phyloP scores from a whole-genome alignment of 768 basidiomycete species.

The Hygrophorus pudorinus region DNA sequence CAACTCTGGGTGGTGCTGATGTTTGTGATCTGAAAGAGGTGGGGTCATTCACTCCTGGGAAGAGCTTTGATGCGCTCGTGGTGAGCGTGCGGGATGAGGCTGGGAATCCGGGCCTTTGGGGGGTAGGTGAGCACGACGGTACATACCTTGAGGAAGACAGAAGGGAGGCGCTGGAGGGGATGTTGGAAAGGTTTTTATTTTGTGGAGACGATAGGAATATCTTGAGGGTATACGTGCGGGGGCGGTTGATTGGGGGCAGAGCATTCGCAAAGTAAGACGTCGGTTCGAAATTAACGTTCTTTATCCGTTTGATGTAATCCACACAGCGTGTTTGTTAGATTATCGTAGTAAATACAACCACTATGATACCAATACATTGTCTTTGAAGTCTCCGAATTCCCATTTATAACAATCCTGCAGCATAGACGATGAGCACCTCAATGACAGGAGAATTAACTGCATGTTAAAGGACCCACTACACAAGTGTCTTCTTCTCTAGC shows the following conservation, averaged over 20 bases:
- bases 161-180: constrained; percentile 32
- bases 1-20: constrained; percentile 84
- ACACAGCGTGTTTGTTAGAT: too few relatives aligned
- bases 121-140: constrained; percentile 21
- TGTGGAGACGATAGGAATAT: constrained; percentile 85
- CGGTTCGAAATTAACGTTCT: too few relatives aligned
- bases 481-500: constrained; percentile 59
- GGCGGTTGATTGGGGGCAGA: constrained; percentile 65
- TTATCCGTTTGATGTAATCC: too few relatives aligned
- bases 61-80: constrained; percentile 84
- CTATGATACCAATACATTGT: constrained; percentile 2
- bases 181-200: constrained; percentile 80
- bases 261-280: constrained; percentile 13
- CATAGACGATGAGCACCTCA: background rate
- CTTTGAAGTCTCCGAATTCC: constrained; percentile 49
- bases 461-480: constrained; percentile 28
- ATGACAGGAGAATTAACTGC: background rate
- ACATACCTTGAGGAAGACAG: background rate
- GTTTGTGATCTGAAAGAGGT: constrained; percentile 65
- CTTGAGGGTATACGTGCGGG: constrained; percentile 74
- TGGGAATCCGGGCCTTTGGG: constrained; percentile 52
- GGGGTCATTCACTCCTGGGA: constrained; percentile 73
- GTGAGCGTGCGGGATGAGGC: constrained; percentile 46
- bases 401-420: constrained; percentile 68
- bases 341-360: too few relatives aligned